Evolutionary conservation across 2,329 filamentous ascomycete species (phyloP), one percentile per base, ranked within the genome.

Genomic region (Ascosphaera aggregata): DNA sequence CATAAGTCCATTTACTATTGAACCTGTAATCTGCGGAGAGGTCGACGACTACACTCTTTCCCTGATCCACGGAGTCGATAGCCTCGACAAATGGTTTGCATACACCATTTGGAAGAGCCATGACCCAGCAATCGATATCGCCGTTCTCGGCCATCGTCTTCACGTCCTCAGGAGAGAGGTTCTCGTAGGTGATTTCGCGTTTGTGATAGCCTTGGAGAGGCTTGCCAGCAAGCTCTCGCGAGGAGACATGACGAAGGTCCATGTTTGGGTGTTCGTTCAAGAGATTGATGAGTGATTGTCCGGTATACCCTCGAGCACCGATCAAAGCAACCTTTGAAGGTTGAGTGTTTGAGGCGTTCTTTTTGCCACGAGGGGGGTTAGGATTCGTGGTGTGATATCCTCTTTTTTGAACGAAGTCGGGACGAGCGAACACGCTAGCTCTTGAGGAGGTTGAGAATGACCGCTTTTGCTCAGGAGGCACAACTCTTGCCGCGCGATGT

Each of bases 11-110:
- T 18, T 67, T 66, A 41, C 66, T 62, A 52, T 92, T 78, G 55
- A 94, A 95, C 38, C 86, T 76, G 60, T 93, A 91, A 61, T 98
- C 89, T 43, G 89, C 89, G n/a, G 84, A 93, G 27, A 98, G 69
- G 55, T 98, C 89, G 36, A 98, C 68, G 47, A 95, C 80, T 32
- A 95, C 64, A 48, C 79, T 84, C 44, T 69, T 69, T 50, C 66
- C 63, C 39, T 71, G 68, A 42, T 72, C 72, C 22, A 68, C 71
- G 51, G 77, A 69, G 48, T 85, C 71, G 39, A 95, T 71, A 5
- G 86, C 86, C 45, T 95, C 81, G 8, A 95, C 78, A 48, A 78
- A 98, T 0, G 89, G 85, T 61, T 84, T 80, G 71, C 82, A 94
- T 38, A 93, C 82, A 43, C 81, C 80, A 52, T 95, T 98, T 35